Percentiles rank a stretch among this genome's conserved stretches.
Evolutionary conservation across 306 rosid species (phyloP).

Genomic region (Dryas alaskensis): DNA sequence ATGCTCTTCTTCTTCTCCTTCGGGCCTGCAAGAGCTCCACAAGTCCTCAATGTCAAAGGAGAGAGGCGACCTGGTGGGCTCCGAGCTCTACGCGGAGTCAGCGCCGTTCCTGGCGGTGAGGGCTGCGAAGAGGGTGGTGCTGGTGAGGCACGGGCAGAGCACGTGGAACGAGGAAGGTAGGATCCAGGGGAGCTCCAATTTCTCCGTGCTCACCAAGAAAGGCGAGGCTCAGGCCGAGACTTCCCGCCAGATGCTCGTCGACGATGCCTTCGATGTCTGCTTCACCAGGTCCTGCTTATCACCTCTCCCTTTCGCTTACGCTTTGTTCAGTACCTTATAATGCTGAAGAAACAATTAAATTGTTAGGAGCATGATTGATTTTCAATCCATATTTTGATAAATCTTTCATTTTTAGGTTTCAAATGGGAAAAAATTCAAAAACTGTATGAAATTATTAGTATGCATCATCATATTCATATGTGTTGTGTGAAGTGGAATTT

Average conservation of each 20-base stretch:
- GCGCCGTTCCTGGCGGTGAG: slow-evolving; percentile 45
- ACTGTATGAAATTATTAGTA: background rate
- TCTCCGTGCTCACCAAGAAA: slow-evolving; percentile 78
- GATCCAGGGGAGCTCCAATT: slow-evolving; percentile 91
- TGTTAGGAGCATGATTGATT: background rate
- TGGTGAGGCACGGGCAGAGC: slow-evolving; percentile 95
- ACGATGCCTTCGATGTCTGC: slow-evolving; percentile 71
- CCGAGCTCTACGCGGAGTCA: slow-evolving; percentile 43
- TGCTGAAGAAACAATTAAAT: background rate
- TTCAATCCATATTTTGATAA: too few relatives aligned
- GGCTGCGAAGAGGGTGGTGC: slow-evolving; percentile 70
- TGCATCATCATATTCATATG: too few relatives aligned
- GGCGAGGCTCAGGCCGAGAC: slow-evolving; percentile 91
- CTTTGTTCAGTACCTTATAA: background rate
- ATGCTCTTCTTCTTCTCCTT: slow-evolving; percentile 53
- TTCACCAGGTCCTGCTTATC: slow-evolving; percentile 54
- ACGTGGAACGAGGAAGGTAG: slow-evolving; percentile 96
- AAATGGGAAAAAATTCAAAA: background rate
- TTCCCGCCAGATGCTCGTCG: slow-evolving; percentile 78
- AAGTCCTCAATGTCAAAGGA: slow-evolving; percentile 10
- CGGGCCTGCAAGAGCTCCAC: slow-evolving; percentile 39
- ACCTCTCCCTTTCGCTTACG: background rate
- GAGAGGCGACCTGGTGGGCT: slow-evolving; percentile 23
- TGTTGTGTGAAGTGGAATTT: background rate
- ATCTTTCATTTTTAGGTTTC: background rate